phyloP scores from a whole-genome alignment of 208 protist species.

The Trypanosoma avium region DNA sequence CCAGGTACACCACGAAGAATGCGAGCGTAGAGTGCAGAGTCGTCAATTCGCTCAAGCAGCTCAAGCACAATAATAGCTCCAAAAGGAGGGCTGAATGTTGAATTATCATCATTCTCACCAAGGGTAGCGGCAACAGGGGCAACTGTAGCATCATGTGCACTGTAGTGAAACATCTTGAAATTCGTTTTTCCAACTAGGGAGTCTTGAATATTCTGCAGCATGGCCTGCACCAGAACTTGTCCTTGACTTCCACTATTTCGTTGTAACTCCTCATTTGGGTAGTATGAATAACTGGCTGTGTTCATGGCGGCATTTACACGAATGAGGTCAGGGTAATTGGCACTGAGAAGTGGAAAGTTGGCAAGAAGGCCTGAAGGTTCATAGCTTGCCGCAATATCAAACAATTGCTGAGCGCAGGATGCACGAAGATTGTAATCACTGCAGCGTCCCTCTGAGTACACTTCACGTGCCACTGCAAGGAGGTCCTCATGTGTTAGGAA shows the following conservation, averaged over 20 bases:
- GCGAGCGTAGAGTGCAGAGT: background rate
- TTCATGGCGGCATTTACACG: conserved; percentile 24
- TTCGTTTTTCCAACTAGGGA: conserved; percentile 24
- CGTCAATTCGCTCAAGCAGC: background rate
- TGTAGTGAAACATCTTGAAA: conserved; percentile 69
- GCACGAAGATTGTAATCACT: conserved; percentile 26
- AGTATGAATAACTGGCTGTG: conserved; percentile 34
- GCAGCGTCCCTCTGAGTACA: conserved; percentile 36
- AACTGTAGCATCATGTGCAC: conserved; percentile 52
- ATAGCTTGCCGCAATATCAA: conserved; percentile 53
- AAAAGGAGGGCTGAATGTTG: background rate
- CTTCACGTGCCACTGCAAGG: conserved; percentile 37
- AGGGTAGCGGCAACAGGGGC: conserved; percentile 43
- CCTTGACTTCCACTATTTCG: conserved; percentile 26
- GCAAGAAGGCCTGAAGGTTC: conserved; percentile 28
- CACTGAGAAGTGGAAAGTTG: conserved; percentile 22
- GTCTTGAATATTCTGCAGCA: conserved; percentile 35
- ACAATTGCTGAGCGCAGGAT: conserved; percentile 35
- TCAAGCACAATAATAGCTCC: background rate
- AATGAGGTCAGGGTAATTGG: conserved; percentile 14
- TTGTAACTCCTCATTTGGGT: conserved; percentile 29
- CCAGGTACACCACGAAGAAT: background rate
- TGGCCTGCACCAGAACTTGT: conserved; percentile 33
- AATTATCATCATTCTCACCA: conserved; percentile 1
- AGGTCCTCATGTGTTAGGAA: conserved; percentile 46